Conservation (phyloP, 139 green algal species). For the Auxenochlorella pyrenoidosa region DNA sequence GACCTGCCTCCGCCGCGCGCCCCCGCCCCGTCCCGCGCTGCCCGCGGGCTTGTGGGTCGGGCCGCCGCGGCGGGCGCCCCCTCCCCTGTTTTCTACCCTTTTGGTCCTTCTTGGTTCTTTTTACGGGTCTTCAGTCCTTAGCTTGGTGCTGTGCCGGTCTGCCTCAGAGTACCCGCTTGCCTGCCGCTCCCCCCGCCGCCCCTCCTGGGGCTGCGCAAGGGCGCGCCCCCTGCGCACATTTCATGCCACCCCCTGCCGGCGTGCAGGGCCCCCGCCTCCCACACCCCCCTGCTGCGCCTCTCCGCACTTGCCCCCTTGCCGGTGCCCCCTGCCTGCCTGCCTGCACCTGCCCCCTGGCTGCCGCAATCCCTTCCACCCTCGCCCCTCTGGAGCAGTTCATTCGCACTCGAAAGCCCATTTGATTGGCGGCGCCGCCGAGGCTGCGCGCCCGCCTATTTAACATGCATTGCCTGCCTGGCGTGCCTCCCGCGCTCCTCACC, state of each 20-base stretch:
- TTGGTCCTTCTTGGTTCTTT: background rate
- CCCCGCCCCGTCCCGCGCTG: too few relatives aligned
- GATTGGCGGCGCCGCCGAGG: background rate
- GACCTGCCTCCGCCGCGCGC: background rate
- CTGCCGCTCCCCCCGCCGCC: background rate
- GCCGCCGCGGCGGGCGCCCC: background rate
- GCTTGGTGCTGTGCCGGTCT: background rate
- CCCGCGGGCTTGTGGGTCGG: too few relatives aligned
- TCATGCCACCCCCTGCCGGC: background rate
- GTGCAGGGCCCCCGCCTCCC: too few relatives aligned
- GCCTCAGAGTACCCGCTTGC: background rate
- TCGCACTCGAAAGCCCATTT: background rate
- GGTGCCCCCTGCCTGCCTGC: background rate
- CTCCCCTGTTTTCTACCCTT: background rate
- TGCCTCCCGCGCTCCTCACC: too few relatives aligned
- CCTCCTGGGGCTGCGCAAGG: background rate
- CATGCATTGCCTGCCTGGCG: background rate
- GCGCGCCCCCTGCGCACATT: background rate
- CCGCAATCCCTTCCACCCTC: background rate
- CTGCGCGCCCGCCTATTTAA: background rate
- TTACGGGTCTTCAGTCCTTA: background rate
- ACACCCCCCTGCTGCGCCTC: too few relatives aligned
- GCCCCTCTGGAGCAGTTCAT: conserved; percentile 1
- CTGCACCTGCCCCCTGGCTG: background rate
- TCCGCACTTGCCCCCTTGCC: background rate